Evolutionary conservation across 2,329 filamentous ascomycete genomes (phyloP).

Genomic region (Delphinella strobiligena): DNA sequence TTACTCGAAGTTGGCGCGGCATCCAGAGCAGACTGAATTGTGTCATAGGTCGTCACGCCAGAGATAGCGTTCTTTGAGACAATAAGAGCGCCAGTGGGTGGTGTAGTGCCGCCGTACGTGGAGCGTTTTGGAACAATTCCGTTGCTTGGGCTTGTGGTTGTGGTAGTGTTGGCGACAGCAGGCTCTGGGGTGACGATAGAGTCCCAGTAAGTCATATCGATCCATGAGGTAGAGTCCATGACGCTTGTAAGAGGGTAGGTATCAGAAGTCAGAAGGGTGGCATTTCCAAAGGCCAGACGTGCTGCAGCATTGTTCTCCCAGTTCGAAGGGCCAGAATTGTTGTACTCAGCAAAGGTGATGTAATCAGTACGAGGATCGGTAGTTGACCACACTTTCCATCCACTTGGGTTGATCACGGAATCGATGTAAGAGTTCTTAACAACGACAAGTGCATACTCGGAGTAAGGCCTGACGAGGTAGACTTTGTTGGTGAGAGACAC

Average conservation of each 20-base stretch:
- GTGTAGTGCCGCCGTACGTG: slow-evolving; percentile 21
- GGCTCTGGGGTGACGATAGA: slow-evolving; percentile 24
- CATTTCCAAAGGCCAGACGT: slow-evolving; percentile 23
- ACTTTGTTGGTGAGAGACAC: slow-evolving; percentile 23
- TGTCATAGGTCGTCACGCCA: slow-evolving; percentile 23
- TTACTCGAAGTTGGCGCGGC: slow-evolving; percentile 25
- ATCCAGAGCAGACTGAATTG: slow-evolving; percentile 25
- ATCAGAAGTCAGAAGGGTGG: slow-evolving; percentile 25
- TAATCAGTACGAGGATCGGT: slow-evolving; percentile 14
- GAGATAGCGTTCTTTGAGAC: slow-evolving; percentile 26
- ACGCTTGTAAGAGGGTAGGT: slow-evolving; percentile 20
- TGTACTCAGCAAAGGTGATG: slow-evolving; percentile 15
- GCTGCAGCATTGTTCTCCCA: slow-evolving; percentile 25
- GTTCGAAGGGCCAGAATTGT: slow-evolving; percentile 16
- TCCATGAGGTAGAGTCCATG: slow-evolving; percentile 27
- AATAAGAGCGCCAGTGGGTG: slow-evolving; percentile 25
- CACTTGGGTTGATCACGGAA: slow-evolving; percentile 13
- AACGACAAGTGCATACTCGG: slow-evolving; percentile 13
- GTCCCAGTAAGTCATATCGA: slow-evolving; percentile 28
- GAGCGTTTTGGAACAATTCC: slow-evolving; percentile 17
- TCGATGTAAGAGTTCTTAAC: slow-evolving; percentile 16
- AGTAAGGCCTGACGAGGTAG: slow-evolving; percentile 15
- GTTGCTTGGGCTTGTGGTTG: slow-evolving; percentile 14
- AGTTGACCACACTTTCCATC: slow-evolving; percentile 18
- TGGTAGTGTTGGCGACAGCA: slow-evolving; percentile 10